phyloP scores from a whole-genome alignment of 1,284 basidiomycete genomes.

The Salmacisia buchloeana region DNA sequence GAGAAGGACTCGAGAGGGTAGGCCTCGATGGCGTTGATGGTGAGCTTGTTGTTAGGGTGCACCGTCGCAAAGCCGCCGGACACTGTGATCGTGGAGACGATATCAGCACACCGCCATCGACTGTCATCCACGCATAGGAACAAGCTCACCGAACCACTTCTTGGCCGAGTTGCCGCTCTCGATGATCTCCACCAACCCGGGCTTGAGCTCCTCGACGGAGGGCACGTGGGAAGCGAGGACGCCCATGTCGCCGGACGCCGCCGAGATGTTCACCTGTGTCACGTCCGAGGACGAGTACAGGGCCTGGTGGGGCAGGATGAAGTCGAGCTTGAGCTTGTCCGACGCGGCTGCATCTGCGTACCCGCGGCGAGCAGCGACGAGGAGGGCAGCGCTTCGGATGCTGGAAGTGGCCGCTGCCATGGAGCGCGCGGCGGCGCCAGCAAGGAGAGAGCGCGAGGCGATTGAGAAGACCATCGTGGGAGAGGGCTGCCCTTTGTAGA shows the following conservation, averaged over 20 bases:
- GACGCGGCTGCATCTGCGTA: constrained; percentile 48
- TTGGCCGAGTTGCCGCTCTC: constrained; percentile 38
- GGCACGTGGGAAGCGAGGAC: constrained; percentile 49
- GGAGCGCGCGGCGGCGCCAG: constrained; percentile 13
- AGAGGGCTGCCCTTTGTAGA: too few species aligned
- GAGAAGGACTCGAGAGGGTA: constrained; percentile 89
- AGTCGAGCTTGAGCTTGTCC: constrained; percentile 47
- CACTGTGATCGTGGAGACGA: constrained; percentile 57
- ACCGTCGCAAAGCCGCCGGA: constrained; percentile 97
- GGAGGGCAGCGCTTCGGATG: neutral
- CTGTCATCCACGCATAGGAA: neutral
- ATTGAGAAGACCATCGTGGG: constrained; percentile 8
- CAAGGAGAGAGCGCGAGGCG: constrained; percentile 7
- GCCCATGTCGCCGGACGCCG: constrained; percentile 48
- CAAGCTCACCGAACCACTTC: constrained; percentile 45
- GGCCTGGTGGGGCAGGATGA: constrained; percentile 39
- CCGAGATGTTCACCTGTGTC: constrained; percentile 41
- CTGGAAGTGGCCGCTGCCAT: constrained; percentile 9
- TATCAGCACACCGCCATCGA: neutral
- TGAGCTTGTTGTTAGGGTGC: constrained; percentile 92
- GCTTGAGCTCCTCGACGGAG: constrained; percentile 47
- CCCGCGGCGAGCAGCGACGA: constrained; percentile 31
- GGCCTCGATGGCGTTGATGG: constrained; percentile 95
- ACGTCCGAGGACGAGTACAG: constrained; percentile 14
- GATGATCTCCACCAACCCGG: constrained; percentile 48